phyloP scores from a whole-genome alignment of 2,329 filamentous ascomycete species.

The Periconia sp. region DNA sequence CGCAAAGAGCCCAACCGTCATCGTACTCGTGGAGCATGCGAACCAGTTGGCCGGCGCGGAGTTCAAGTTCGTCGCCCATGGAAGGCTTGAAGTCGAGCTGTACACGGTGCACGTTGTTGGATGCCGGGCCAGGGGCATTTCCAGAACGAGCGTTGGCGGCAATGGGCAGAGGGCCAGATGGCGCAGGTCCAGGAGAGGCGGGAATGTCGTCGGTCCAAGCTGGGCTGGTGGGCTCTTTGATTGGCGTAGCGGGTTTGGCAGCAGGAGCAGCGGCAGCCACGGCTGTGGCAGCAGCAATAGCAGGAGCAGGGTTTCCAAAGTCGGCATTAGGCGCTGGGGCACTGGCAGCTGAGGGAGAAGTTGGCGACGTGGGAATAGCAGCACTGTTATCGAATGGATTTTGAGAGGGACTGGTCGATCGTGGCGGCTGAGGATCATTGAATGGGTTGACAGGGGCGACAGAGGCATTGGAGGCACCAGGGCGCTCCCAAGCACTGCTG shows the following conservation, averaged over 20 bases:
- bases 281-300: slow-evolving; percentile 46
- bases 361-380: slow-evolving; percentile 35
- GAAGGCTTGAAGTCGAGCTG: slow-evolving; percentile 93
- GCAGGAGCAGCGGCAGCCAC: slow-evolving; percentile 35
- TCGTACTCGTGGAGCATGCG: slow-evolving; percentile 94
- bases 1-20: slow-evolving; percentile 96
- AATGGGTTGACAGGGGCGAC: slow-evolving; percentile 72
- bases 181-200: slow-evolving; percentile 51
- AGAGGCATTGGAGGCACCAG: slow-evolving; percentile 41
- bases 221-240: slow-evolving; percentile 54
- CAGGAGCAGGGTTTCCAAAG: slow-evolving; percentile 37
- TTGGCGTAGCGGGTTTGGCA: slow-evolving; percentile 55
- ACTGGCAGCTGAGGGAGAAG: slow-evolving; percentile 26
- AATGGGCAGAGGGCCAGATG: slow-evolving; percentile 41
- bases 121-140: slow-evolving; percentile 54
- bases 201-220: slow-evolving; percentile 63
- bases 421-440: slow-evolving; percentile 51
- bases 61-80: slow-evolving; percentile 85
- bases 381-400: slow-evolving; percentile 60
- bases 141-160: slow-evolving; percentile 65
- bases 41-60: slow-evolving; percentile 80
- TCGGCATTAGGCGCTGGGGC: slow-evolving; percentile 25
- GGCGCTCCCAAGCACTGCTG: slow-evolving; percentile 46
- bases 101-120: slow-evolving; percentile 79
- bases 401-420: slow-evolving; percentile 48